Evolutionary conservation across 306 rosid genomes (phyloP).

Genomic region (Ochetophila trinervis): DNA sequence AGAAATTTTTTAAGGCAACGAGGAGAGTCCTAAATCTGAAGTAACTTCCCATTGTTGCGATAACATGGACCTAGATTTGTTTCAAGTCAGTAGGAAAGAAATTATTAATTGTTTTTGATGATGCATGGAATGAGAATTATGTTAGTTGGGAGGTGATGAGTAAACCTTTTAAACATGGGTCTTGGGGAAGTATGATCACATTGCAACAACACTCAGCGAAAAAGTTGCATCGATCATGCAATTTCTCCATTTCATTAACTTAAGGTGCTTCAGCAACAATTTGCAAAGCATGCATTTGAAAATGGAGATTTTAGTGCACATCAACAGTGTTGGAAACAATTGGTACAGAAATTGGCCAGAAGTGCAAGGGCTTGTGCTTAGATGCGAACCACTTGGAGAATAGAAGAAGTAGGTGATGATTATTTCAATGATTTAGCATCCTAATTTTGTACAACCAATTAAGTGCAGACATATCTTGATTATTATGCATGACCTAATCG

Average conservation of each 20-base stretch:
- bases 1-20: not conserved
- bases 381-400: constrained; percentile 18
- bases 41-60: not conserved
- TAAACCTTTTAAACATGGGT: not conserved
- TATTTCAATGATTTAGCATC: not conserved
- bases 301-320: not conserved
- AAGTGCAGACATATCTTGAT: not conserved
- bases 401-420: not conserved
- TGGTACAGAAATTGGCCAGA: constrained; percentile 1
- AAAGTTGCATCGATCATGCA: constrained; percentile 3
- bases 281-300: constrained; percentile 21
- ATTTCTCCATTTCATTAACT: not conserved
- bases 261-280: not conserved
- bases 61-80: not conserved
- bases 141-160: constrained; percentile 1
- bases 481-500: constrained; percentile 7
- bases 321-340: not conserved
- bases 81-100: constrained; percentile 5
- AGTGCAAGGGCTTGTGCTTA: constrained; percentile 16
- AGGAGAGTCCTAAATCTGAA: not conserved
- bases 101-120: constrained; percentile 4
- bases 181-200: constrained; percentile 11
- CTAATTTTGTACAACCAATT: not conserved
- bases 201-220: constrained; percentile 1
- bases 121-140: not conserved